Conservation (phyloP, 2,329 filamentous ascomycete genomes). For the Trichothecium roseum region DNA sequence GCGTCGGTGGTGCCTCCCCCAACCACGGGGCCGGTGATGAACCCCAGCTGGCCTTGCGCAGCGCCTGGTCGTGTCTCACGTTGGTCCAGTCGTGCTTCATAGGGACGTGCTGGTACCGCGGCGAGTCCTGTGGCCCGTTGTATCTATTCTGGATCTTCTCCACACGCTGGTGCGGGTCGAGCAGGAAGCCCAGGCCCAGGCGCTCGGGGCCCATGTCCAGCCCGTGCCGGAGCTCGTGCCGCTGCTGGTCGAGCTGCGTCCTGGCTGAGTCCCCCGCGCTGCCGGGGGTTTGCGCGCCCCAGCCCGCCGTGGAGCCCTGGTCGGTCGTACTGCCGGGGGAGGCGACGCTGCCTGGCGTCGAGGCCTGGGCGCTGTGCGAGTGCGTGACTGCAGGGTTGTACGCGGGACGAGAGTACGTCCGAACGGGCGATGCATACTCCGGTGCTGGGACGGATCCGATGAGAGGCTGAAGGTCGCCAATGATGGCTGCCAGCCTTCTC, state of each 20-base stretch:
- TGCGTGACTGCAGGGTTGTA: constrained; percentile 6
- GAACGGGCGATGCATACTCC: constrained; percentile 21
- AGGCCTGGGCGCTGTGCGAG: constrained; percentile 16
- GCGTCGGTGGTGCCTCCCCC: neutral
- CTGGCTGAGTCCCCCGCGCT: neutral
- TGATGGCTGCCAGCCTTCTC: constrained; percentile 52
- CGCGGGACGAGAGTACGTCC: constrained; percentile 13
- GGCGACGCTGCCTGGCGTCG: constrained; percentile 27
- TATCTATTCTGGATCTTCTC: constrained; percentile 40
- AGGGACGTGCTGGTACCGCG: constrained; percentile 32
- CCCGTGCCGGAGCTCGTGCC: constrained; percentile 39
- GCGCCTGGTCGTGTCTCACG: constrained; percentile 13
- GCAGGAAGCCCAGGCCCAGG: constrained; percentile 62
- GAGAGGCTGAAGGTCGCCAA: constrained; percentile 54
- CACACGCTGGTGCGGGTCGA: constrained; percentile 48
- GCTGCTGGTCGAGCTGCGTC: constrained; percentile 32
- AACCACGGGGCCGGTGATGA: neutral
- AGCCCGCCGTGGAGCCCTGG: neutral
- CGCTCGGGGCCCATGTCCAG: constrained; percentile 55
- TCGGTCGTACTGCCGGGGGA: constrained; percentile 20
- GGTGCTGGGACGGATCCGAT: constrained; percentile 18
- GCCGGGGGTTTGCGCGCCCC: neutral
- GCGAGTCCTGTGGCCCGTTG: constrained; percentile 35
- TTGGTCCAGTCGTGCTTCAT: constrained; percentile 41
- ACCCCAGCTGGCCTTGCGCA: constrained; percentile 8